phyloP scores from a whole-genome alignment of 768 basidiomycete species.

The Panaeolus papilionaceus region DNA sequence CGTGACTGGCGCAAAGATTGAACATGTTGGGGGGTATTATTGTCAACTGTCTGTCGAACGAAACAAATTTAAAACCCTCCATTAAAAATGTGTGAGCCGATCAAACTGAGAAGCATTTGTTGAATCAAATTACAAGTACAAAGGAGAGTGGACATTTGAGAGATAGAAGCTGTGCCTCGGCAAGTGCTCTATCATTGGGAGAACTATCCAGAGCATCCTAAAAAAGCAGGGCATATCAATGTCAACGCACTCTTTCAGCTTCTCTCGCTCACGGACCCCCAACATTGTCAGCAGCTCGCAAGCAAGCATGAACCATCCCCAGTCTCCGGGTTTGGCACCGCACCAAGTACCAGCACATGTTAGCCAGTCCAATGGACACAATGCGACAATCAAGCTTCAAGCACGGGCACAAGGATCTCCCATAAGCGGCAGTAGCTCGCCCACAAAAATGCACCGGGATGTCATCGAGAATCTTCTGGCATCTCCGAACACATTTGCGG shows the following conservation, averaged over 20 bases:
- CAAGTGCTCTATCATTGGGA: background rate
- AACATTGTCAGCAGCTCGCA: background rate
- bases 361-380: background rate
- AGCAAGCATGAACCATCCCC: constrained; percentile 19
- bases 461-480: constrained; percentile 26
- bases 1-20: background rate
- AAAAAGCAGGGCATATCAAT: background rate
- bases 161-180: background rate
- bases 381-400: background rate
- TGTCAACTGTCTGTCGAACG: background rate
- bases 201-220: background rate
- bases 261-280: constrained; percentile 5
- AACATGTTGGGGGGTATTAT: background rate
- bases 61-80: background rate
- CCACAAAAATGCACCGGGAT: constrained; percentile 23
- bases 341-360: constrained; percentile 15
- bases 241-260: background rate
- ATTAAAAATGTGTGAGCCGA: background rate
- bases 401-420: background rate
- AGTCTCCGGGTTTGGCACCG: constrained; percentile 23
- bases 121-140: background rate
- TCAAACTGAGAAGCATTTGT: background rate
- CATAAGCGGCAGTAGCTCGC: constrained; percentile 9
- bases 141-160: background rate
- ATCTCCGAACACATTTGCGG: constrained; percentile 36